A percentile compares a stretch with the other conserved stretches of the same genome.
Evolutionary conservation across 169 alveolate genomes (phyloP).

Genomic region (Eimeria necatrix): DNA sequence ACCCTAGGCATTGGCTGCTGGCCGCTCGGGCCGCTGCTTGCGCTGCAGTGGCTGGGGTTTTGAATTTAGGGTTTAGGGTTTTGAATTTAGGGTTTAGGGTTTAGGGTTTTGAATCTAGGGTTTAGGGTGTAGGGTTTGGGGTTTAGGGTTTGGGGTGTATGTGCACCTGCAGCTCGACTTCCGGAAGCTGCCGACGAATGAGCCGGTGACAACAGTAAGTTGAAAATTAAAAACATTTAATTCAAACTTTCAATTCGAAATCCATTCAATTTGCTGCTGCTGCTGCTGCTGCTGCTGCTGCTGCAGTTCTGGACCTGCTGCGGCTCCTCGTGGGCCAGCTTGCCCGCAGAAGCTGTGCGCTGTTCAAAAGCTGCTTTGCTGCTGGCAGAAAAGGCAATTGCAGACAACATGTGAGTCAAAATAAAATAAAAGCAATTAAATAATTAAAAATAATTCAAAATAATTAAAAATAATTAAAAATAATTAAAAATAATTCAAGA

Average conservation of each 20-base stretch:
- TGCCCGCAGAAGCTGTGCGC: background rate
- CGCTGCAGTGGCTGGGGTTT: no score
- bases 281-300: background rate
- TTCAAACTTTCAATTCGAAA: background rate
- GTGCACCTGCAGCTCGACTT: conserved; percentile 23
- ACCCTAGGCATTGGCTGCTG: no score
- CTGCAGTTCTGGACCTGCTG: background rate
- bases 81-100: no score
- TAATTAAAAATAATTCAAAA: no score
- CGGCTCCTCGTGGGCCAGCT: background rate
- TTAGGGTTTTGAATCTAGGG: background rate
- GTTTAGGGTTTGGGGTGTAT: background rate
- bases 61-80: background rate
- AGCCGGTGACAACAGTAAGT: conserved; percentile 24
- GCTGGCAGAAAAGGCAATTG: background rate
- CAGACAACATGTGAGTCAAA: background rate
- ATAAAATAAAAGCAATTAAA: no score
- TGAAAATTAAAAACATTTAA: background rate
- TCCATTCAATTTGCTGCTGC: background rate
- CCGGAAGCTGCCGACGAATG: background rate
- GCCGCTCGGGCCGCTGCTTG: no score
- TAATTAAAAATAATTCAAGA: no score
- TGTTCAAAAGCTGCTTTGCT: background rate
- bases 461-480: no score
- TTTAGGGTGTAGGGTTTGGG: background rate